Conservation (phyloP, 805 yeast species). For the Saccharomycopsis sp. region DNA sequence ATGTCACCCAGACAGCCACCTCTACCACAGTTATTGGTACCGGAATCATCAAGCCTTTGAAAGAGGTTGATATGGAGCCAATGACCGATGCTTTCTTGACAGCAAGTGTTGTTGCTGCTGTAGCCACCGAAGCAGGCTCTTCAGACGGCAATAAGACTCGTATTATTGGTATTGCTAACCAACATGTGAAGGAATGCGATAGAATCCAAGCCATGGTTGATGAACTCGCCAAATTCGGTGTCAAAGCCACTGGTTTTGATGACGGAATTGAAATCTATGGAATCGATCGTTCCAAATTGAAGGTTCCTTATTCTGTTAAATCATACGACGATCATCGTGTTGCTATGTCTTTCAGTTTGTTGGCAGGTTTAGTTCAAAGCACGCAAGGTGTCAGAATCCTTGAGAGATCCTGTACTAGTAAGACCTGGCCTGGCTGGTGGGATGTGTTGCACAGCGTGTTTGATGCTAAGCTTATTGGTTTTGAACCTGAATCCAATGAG, state of each 20-base stretch:
- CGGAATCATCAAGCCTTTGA: slow-evolving; percentile 63
- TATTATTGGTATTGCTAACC: slow-evolving; percentile 95
- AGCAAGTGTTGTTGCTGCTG: slow-evolving; percentile 96
- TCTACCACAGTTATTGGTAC: slow-evolving; percentile 95
- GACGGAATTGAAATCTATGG: slow-evolving; percentile 93
- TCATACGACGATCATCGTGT: slow-evolving; percentile 96
- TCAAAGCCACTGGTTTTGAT: slow-evolving; percentile 71
- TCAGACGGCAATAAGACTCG: slow-evolving; percentile 47
- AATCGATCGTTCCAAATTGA: slow-evolving; percentile 41
- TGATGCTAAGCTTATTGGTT: slow-evolving; percentile 63
- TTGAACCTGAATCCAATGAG: slow-evolving; percentile 38
- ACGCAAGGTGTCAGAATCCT: slow-evolving; percentile 59
- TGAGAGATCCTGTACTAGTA: slow-evolving; percentile 89
- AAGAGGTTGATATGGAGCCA: slow-evolving; percentile 93
- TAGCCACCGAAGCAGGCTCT: slow-evolving; percentile 51
- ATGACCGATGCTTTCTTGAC: slow-evolving; percentile 99
- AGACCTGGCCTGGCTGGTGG: slow-evolving; percentile 99
- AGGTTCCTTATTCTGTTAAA: slow-evolving; percentile 51
- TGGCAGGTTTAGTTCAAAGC: slow-evolving; percentile 61
- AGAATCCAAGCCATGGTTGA: slow-evolving; percentile 91
- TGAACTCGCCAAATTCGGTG: slow-evolving; percentile 88
- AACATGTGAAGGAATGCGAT: slow-evolving; percentile 95
- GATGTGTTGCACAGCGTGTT: slow-evolving; percentile 72
- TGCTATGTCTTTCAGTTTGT: slow-evolving; percentile 91
- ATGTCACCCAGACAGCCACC: slow-evolving; percentile 71